Evolutionary conservation across 2,329 filamentous ascomycete species (phyloP), one percentile per base, ranked within the genome.

Genomic region (Coniella vitis): DNA sequence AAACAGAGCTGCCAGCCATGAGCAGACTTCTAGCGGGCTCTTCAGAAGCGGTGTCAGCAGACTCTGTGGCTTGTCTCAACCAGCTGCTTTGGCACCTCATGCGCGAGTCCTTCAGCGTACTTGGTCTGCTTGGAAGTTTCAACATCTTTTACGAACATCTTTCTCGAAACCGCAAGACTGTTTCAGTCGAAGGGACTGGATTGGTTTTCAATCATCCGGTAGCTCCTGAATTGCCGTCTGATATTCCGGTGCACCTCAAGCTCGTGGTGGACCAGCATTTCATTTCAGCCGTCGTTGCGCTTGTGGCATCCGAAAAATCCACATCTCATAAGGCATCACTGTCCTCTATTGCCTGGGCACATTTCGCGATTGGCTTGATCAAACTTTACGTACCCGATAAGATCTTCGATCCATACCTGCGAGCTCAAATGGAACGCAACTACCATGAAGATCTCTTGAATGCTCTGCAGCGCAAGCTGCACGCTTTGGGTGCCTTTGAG

Each of bases 311-410:
- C 9, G 60, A 58, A 31, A 59, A 58, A 42, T 55, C 58, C 1
- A 51, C 50, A n/a, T 57, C 62, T 42, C 56, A 59, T 4, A 56
- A 57, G 16, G 53, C 56, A 14, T 56, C 59, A 2, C 64, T 66
- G 44, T 67, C 73, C 17, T 75, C 79, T 17, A 66, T 84, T 19
- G 84, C 86, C 4, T 93, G 90, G 81, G 74, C 90, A 22, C 75
- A 85, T 44, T 82, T 95, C 52, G 84, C 87, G 2, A 67, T 90
- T 17, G 83, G 84, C 14, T 79, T 84, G 35, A 72, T 97, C 41
- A 78, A 79, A 54, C 73, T 96, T 2, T 96, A 91, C 60, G 82
- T 97, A 2, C 90, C 94, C 0, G 85, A 95, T 63, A 83, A 84
- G 56, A 78, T 86, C 3, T 93, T 91, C 59, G 93, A 98, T 63